Percentiles rank a stretch among this genome's conserved stretches.
phyloP scores from a whole-genome alignment of 805 yeast species.

The Kluyveromyces wickerhamii region DNA sequence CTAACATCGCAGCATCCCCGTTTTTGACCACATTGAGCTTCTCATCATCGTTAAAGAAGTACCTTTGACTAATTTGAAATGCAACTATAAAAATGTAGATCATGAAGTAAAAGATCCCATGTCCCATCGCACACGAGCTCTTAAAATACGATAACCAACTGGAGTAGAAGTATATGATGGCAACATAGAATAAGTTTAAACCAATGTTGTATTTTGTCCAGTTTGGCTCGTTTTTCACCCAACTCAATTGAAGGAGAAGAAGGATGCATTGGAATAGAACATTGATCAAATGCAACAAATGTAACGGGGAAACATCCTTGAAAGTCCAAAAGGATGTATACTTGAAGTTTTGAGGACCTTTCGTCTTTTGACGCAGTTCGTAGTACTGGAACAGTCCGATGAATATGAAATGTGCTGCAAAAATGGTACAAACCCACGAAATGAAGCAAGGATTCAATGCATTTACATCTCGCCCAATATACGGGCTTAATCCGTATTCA shows the following conservation, averaged over 20 bases:
- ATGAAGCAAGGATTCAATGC: slow-evolving; percentile 31
- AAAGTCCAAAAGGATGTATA: slow-evolving; percentile 8
- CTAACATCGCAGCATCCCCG: slow-evolving; percentile 12
- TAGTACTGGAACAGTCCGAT: slow-evolving; percentile 20
- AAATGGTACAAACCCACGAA: slow-evolving; percentile 13
- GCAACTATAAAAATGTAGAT: slow-evolving; percentile 14
- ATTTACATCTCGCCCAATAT: slow-evolving; percentile 29
- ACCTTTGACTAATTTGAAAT: slow-evolving; percentile 22
- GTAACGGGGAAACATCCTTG: slow-evolving; percentile 11
- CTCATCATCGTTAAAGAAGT: slow-evolving; percentile 12
- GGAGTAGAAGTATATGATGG: slow-evolving; percentile 21
- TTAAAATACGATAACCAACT: slow-evolving; percentile 23
- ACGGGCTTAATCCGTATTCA: slow-evolving; percentile 23
- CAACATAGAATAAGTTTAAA: slow-evolving; percentile 16
- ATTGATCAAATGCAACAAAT: slow-evolving; percentile 18
- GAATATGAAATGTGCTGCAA: slow-evolving; percentile 14
- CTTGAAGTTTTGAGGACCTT: slow-evolving; percentile 14
- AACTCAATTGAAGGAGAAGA: slow-evolving; percentile 10
- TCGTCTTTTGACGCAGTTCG: slow-evolving; percentile 11
- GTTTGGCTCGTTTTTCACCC: slow-evolving; percentile 7
- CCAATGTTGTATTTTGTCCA: slow-evolving; percentile 9
- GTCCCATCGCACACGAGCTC: slow-evolving; percentile 24
- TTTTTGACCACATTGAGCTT: slow-evolving; percentile 17
- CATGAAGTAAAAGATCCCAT: slow-evolving; percentile 24
- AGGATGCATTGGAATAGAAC: slow-evolving; percentile 16